Conservation (phyloP, 2,329 filamentous ascomycete species). For the Botrytis squamosa region DNA sequence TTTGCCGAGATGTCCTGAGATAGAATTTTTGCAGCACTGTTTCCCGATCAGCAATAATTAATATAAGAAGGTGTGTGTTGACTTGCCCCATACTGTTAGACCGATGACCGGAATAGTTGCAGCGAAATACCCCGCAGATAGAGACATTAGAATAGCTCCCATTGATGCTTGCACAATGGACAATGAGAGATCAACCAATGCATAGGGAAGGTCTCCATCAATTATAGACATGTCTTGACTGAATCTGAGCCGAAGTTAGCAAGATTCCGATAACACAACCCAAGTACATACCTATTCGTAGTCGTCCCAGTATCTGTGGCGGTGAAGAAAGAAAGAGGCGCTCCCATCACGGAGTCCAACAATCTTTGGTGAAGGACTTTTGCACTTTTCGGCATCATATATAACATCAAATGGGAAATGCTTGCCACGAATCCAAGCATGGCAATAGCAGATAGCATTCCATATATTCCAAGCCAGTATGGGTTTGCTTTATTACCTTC, state of each 20-base stretch:
- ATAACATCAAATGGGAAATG: slow-evolving; percentile 45
- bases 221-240: slow-evolving; percentile 33
- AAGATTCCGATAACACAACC: background rate
- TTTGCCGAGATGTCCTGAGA: slow-evolving; percentile 50
- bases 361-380: slow-evolving; percentile 49
- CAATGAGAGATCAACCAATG: slow-evolving; percentile 23
- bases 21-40: slow-evolving; percentile 44
- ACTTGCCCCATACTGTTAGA: slow-evolving; percentile 30
- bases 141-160: slow-evolving; percentile 39
- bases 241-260: slow-evolving; percentile 22
- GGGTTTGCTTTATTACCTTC: slow-evolving; percentile 18
- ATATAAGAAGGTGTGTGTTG: background rate
- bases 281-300: slow-evolving; percentile 25
- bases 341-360: slow-evolving; percentile 46
- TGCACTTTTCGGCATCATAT: slow-evolving; percentile 52
- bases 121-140: slow-evolving; percentile 42
- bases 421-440: slow-evolving; percentile 9
- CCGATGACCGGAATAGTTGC: slow-evolving; percentile 45
- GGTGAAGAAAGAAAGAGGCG: slow-evolving; percentile 41
- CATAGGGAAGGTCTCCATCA: slow-evolving; percentile 33
- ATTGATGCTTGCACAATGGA: slow-evolving; percentile 42
- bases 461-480: slow-evolving; percentile 14
- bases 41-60: background rate
- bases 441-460: slow-evolving; percentile 11
- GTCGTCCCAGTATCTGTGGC: slow-evolving; percentile 30